Percentiles rank a stretch among this genome's conserved stretches.
These are phyloP conservation scores for Alternaria dauci DNA, from an alignment of 2,329 filamentous ascomycete species.

Conservation along the genomic window DNA sequence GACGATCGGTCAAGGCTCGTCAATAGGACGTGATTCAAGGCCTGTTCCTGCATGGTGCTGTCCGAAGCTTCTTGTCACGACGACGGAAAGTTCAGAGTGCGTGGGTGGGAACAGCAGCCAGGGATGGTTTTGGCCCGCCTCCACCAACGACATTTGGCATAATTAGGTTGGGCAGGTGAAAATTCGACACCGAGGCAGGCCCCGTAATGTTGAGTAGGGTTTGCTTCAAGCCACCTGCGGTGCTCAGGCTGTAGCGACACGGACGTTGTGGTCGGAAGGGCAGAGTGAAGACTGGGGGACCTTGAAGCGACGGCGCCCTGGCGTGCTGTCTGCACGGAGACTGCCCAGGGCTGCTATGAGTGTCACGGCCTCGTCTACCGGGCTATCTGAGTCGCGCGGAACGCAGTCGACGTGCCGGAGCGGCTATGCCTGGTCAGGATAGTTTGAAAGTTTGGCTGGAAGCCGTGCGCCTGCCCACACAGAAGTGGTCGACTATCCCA, in stretches of 20 bases:
- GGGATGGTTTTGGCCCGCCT: slow-evolving; percentile 27
- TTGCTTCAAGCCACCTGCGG: slow-evolving; percentile 11
- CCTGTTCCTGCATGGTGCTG: slow-evolving; percentile 39
- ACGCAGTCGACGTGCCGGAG: slow-evolving; percentile 25
- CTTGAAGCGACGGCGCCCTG: slow-evolving; percentile 26
- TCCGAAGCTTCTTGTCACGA: slow-evolving; percentile 23
- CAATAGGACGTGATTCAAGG: slow-evolving; percentile 19
- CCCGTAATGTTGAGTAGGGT: slow-evolving; percentile 19
- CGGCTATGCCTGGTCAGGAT: slow-evolving; percentile 13
- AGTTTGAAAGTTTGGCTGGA: slow-evolving; percentile 19
- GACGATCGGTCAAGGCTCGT: slow-evolving; percentile 11
- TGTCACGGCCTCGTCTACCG: slow-evolving; percentile 31
- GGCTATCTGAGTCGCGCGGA: slow-evolving; percentile 31
- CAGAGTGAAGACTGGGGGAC: slow-evolving; percentile 25
- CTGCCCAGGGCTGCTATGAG: slow-evolving; percentile 12
- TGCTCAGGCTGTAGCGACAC: slow-evolving; percentile 22
- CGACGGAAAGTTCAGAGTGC: slow-evolving; percentile 14
- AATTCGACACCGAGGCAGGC: slow-evolving; percentile 22
- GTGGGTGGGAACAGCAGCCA: slow-evolving; percentile 12
- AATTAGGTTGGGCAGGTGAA: slow-evolving; percentile 29
- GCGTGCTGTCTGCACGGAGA: slow-evolving; percentile 7
- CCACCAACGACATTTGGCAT: slow-evolving; percentile 28
- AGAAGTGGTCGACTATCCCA: slow-evolving; percentile 37
- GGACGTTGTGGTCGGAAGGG: slow-evolving; percentile 22
- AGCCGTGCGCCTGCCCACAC: slow-evolving; percentile 29